Evolutionary conservation across 1,139 yeast genomes (phyloP).

Genomic region (Debaryomyces fabryi): DNA sequence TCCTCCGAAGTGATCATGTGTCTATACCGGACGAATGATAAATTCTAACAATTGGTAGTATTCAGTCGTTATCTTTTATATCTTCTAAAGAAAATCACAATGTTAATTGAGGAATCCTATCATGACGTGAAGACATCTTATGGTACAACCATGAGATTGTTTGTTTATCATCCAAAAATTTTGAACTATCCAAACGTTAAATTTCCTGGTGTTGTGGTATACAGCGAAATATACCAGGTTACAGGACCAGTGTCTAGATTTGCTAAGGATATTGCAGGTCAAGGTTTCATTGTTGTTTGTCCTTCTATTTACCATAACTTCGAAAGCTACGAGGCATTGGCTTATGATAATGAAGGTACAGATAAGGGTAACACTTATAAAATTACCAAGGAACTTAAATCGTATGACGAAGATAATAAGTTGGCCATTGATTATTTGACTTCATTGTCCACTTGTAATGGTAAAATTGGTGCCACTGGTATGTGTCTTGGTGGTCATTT

Average conservation of each 20-base stretch:
- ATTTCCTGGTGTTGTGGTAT: conserved; percentile 80
- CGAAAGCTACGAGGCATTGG: conserved; percentile 62
- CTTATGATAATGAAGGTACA: conserved; percentile 74
- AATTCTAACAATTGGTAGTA: not conserved
- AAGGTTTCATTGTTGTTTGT: conserved; percentile 76
- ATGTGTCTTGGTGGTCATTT: conserved; percentile 89
- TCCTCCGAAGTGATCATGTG: not conserved
- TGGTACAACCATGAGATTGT: conserved; percentile 70
- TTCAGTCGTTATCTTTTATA: not conserved
- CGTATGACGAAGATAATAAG: conserved; percentile 76
- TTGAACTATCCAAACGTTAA: conserved; percentile 73
- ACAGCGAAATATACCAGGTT: conserved; percentile 81
- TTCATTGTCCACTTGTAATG: conserved; percentile 64
- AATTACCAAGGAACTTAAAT: conserved; percentile 63
- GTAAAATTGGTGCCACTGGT: conserved; percentile 79
- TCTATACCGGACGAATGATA: conserved; percentile 1
- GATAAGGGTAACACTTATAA: conserved; percentile 74
- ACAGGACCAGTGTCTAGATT: conserved; percentile 78
- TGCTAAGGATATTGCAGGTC: conserved; percentile 77
- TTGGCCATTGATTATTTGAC: conserved; percentile 65
- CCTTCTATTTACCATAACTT: conserved; percentile 83
- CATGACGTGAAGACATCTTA: conserved; percentile 67
- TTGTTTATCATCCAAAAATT: conserved; percentile 66
- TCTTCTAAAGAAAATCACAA: conserved; percentile 20
- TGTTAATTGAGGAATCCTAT: conserved; percentile 70